A percentile compares a stretch with the other conserved stretches of the same genome.
These are phyloP conservation scores for Fusarium anguioides DNA, from an alignment of 2,329 filamentous ascomycete species.

Conservation along the genomic window DNA sequence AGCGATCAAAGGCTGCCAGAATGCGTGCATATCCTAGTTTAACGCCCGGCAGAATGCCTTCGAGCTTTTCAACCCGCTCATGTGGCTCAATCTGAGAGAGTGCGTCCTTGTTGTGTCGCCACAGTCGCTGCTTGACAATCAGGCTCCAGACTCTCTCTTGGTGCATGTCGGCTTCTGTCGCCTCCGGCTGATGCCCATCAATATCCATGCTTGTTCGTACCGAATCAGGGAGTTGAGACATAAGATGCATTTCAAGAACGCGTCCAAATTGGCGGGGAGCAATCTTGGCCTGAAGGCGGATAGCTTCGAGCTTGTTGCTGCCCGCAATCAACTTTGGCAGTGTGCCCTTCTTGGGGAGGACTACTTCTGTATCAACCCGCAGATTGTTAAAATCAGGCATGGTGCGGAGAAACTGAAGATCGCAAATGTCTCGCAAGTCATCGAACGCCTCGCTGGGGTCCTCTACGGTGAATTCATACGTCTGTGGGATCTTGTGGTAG, in stretches of 20 bases:
- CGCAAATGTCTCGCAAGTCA: conserved; percentile 79
- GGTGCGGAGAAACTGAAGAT: conserved; percentile 72
- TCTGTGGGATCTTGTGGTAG: conserved; percentile 73
- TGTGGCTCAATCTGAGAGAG: conserved; percentile 74
- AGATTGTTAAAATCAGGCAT: conserved; percentile 68
- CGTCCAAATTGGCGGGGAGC: conserved; percentile 80
- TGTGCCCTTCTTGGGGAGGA: conserved; percentile 60
- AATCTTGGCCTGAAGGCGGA: conserved; percentile 76
- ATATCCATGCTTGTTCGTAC: conserved; percentile 64
- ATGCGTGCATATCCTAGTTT: conserved; percentile 79
- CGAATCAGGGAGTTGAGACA: conserved; percentile 67
- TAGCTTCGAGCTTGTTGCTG: conserved; percentile 61
- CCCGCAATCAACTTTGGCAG: conserved; percentile 68
- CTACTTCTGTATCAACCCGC: conserved; percentile 63
- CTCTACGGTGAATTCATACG: conserved; percentile 89
- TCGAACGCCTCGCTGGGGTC: conserved; percentile 92
- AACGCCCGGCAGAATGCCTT: conserved; percentile 74
- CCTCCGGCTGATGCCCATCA: conserved; percentile 55
- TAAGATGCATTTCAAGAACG: conserved; percentile 79
- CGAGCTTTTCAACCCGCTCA: conserved; percentile 78
- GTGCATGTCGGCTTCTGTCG: conserved; percentile 67
- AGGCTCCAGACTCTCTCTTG: conserved; percentile 78
- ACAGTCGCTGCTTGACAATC: conserved; percentile 80
- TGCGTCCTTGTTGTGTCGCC: conserved; percentile 77
- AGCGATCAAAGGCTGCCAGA: conserved; percentile 61